Percentiles rank a stretch among this genome's conserved stretches.
phyloP scores from a whole-genome alignment of 192 early-diverging fungal species.

The Gonapodya sp. region DNA sequence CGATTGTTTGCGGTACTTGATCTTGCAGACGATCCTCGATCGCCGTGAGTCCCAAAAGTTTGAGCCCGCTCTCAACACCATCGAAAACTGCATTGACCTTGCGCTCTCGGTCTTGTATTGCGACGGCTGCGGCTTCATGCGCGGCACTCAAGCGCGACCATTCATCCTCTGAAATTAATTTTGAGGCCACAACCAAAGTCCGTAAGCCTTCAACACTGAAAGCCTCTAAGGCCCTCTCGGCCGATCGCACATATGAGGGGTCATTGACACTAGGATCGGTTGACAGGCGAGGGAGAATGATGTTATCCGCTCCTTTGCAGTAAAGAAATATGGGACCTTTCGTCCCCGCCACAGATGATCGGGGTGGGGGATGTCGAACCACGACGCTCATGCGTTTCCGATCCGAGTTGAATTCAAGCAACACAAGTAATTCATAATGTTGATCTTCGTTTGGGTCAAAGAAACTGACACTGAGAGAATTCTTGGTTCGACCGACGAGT shows the following conservation, averaged over 20 bases:
- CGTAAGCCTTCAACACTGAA: slow-evolving; percentile 58
- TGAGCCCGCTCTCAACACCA: slow-evolving; percentile 33
- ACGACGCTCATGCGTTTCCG: slow-evolving; percentile 86
- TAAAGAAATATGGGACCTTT: slow-evolving; percentile 67
- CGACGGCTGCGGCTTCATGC: slow-evolving; percentile 58
- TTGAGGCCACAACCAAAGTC: slow-evolving; percentile 69
- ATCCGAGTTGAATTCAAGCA: slow-evolving; percentile 76
- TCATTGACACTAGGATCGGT: slow-evolving; percentile 26
- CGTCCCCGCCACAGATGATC: slow-evolving; percentile 24
- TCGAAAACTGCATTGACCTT: slow-evolving; percentile 30
- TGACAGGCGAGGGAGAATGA: slow-evolving; percentile 13
- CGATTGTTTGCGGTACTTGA: slow-evolving; percentile 51
- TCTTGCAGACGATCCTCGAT: slow-evolving; percentile 54
- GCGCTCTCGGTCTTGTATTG: slow-evolving; percentile 50
- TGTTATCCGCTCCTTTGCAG: slow-evolving; percentile 58
- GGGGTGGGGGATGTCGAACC: slow-evolving; percentile 21
- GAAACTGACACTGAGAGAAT: slow-evolving; percentile 12
- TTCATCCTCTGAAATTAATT: slow-evolving; percentile 46
- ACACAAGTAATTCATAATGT: slow-evolving; percentile 53
- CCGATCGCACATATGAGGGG: neutral
- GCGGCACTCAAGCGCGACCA: slow-evolving; percentile 58
- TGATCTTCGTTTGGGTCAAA: neutral
- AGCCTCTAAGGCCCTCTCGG: slow-evolving; percentile 14
- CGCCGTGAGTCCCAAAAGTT: slow-evolving; percentile 41
- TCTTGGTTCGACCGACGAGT: slow-evolving; percentile 18